phyloP scores from a whole-genome alignment of 345 rosid species.

The Aquilaria malaccensis region DNA sequence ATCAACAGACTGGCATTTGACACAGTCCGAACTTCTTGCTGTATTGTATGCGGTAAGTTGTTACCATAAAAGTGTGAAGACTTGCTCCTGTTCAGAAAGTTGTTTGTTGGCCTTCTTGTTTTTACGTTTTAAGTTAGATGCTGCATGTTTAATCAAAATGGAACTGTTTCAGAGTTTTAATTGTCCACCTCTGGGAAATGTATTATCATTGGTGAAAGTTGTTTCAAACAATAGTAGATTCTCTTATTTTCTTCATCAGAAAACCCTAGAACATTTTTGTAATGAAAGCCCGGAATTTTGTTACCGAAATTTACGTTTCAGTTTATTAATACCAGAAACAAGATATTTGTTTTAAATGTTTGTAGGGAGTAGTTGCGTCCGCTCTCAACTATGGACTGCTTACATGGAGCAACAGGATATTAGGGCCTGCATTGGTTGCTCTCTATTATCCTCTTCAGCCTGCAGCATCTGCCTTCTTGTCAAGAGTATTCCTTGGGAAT shows the following conservation, averaged over 20 bases:
- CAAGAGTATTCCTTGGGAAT: constrained; percentile 80
- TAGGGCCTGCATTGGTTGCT: constrained; percentile 88
- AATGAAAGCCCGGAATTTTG: background rate
- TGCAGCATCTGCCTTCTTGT: constrained; percentile 66
- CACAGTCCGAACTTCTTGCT: constrained; percentile 62
- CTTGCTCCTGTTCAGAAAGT: background rate
- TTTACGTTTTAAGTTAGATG: background rate
- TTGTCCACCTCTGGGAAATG: too few relatives aligned
- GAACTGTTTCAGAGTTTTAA: too few relatives aligned
- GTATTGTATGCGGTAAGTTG: constrained; percentile 79
- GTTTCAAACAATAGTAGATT: too few relatives aligned
- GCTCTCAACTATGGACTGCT: constrained; percentile 74
- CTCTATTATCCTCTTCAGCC: constrained; percentile 92
- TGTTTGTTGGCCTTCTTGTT: background rate
- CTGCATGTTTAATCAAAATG: too few relatives aligned
- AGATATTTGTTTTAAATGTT: background rate
- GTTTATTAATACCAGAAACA: too few relatives aligned
- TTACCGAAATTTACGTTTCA: too few relatives aligned
- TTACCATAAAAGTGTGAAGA: background rate
- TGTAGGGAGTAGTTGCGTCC: constrained; percentile 69
- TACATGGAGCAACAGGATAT: constrained; percentile 86
- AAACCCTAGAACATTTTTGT: too few relatives aligned
- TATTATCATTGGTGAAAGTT: too few relatives aligned
- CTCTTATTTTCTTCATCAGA: too few relatives aligned
- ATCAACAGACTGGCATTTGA: constrained; percentile 70